Evolutionary conservation across 2,329 filamentous ascomycete species (phyloP), one percentile per base, ranked within the genome.

Genomic region (Berkeleyomyces rouxiae): DNA sequence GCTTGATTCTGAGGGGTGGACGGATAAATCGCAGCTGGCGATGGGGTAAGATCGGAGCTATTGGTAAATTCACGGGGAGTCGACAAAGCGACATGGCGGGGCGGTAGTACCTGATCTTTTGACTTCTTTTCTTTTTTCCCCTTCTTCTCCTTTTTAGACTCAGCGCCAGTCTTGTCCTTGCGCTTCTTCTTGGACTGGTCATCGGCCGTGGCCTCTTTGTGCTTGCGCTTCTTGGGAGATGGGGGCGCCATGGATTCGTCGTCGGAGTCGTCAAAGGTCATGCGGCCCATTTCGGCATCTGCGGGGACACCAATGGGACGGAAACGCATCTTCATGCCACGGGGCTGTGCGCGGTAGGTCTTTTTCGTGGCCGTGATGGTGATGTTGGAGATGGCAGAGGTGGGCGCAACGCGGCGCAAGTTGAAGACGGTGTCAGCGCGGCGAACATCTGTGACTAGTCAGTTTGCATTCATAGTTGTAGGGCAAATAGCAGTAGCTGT

Each of bases 261-360:
- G 16, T 65, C 64, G 1, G 64, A 63, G 47, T 61, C 63, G 37
- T 63, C 64, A 36, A 61, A 61, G 47, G 44, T 58, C 39, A 65
- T 55, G 44, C 58, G 58, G 11, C 64, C 64, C 64, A 65, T 65
- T 13, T 65, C 61, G n/a, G 40, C 78, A 68, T 90, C 86, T 11
- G 58, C 61, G 44, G 53, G 16, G 51, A 81, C 76, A 37, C 87
- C 87, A 53, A 86, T 80, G 0, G 87, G 86, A 61, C 79, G 79
- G 71, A 81, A 90, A 42, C 86, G 81, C 72, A 84, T 80, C 68
- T 79, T 82, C 61, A 91, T 74, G 5, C 83, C 85, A 68, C 80
- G 77, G 1, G 87, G 86, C 70, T 90, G 87, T 55, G 80, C 76
- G 64, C 84, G 80, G 58, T 82, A 75, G 1, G 77, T 74, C 42